A percentile compares a stretch with the other conserved stretches of the same genome.
These are phyloP conservation scores for Pachysandra terminalis DNA, from an alignment of 164 flowering plant species.

Conservation along the genomic window DNA sequence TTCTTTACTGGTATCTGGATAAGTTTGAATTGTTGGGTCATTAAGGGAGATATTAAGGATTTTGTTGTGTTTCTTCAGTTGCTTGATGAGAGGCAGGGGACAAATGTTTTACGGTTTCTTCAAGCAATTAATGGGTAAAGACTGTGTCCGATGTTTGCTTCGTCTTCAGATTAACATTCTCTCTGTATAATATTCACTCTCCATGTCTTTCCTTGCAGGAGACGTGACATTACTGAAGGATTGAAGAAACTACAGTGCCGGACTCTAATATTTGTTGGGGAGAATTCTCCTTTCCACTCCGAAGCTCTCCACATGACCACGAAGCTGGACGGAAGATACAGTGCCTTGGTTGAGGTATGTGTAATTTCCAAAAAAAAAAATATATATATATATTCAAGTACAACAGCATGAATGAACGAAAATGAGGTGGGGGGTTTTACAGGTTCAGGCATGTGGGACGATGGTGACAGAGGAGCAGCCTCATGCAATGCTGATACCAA, in stretches of 20 bases:
- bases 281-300: conserved; percentile 72
- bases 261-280: conserved; percentile 90
- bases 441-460: conserved; percentile 98
- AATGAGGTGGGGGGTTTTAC: conserved; percentile 4
- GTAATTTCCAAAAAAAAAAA: too few relatives aligned
- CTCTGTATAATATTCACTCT: too few relatives aligned
- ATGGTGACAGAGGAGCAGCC: conserved; percentile 99
- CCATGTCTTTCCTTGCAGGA: too few relatives aligned
- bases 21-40: too few relatives aligned
- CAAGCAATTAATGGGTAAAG: conserved; percentile 76
- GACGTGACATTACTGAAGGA: conserved; percentile 74
- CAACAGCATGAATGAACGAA: too few relatives aligned
- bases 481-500: conserved; percentile 91
- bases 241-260: conserved; percentile 76
- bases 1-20: background rate
- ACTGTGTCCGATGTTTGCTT: background rate
- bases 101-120: conserved; percentile 71
- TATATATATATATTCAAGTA: too few relatives aligned
- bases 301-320: conserved; percentile 84
- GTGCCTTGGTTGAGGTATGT: conserved; percentile 92
- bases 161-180: too few relatives aligned
- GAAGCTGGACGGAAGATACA: conserved; percentile 68
- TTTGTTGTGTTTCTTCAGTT: conserved; percentile 46
- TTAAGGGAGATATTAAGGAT: too few relatives aligned
- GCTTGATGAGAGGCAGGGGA: conserved; percentile 73